Evolutionary conservation across 352 stramenopile genomes (phyloP), one percentile per base, ranked within the genome.

Genomic region (Pythium dissimile): DNA sequence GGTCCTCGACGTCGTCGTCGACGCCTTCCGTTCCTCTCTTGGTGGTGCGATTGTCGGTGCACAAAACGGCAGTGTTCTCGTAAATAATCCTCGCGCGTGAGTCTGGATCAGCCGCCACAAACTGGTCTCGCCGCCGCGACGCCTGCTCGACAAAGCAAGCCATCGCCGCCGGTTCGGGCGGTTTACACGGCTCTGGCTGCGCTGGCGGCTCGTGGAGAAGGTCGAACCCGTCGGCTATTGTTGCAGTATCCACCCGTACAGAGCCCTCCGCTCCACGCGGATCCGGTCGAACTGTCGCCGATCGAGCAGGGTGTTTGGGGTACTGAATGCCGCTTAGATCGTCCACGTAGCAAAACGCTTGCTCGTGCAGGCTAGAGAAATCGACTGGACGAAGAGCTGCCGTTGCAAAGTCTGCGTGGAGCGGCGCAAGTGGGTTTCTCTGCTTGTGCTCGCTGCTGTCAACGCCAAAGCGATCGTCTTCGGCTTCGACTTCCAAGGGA

Each of bases 71-170:
- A 1, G 48, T 55, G 37, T 80, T 82, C 44, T 86, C 68, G 42
- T 88, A 88, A n/a, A 86, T 75, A 23, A 83, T 62, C 46, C 62
- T 55, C 9, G 77, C 75, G 48, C 80, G 67, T 1, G 43, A 41
- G 26, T 54, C 42, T 8, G 61, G 49, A 50, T 87, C 72, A n/a
- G 39, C 51, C 15, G 60, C 49, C 16, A 85, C 32, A 54, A 88
- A 90, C n/a, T 55, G 53, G 1, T 62, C 35, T 16, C 66, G 54
- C 6, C 54, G 57, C 1, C 38, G 32, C 3, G 11, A 60, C 5
- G 61, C 62, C 49, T 66, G 39, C 15, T 77, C 69, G n/a, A 80
- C 39, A 23, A 74, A 73, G 15, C 53, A 20, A 4, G 1, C 58
- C 55, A 67, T 65, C 0, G 28, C 16, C 1, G 52, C 37, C 10